Conservation (phyloP, 2,329 filamentous ascomycete genomes). For the Thermothelomyces thermophilus region DNA sequence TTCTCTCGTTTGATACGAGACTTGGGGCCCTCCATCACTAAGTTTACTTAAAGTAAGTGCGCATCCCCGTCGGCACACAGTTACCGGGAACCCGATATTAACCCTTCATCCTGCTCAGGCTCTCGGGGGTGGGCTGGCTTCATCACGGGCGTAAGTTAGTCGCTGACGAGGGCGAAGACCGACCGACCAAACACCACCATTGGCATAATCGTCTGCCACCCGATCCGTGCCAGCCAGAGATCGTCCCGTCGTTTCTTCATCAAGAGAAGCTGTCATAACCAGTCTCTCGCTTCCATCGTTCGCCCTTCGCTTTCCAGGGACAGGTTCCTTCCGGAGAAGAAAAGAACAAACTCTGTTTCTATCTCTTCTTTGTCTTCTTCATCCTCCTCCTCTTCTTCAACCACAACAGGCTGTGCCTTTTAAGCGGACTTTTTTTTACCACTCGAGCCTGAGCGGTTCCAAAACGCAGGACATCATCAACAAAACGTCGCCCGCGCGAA, state of each 20-base stretch:
- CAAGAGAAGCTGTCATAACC: neutral
- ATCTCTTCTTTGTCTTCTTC: no score
- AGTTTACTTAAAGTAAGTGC: slow-evolving; percentile 16
- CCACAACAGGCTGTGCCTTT: slow-evolving; percentile 14
- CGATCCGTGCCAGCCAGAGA: slow-evolving; percentile 19
- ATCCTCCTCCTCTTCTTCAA: no score
- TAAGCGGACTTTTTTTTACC: no score
- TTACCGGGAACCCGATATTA: neutral
- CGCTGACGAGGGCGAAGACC: slow-evolving; percentile 11
- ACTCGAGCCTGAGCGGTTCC: no score
- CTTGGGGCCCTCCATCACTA: neutral
- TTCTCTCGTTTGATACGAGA: slow-evolving; percentile 9
- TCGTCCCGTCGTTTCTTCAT: slow-evolving; percentile 17
- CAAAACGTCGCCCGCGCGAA: slow-evolving; percentile 2
- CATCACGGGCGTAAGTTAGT: neutral
- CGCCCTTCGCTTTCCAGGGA: slow-evolving; percentile 4
- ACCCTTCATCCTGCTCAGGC: slow-evolving; percentile 8
- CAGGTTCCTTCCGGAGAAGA: neutral
- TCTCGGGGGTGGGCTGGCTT: slow-evolving; percentile 1
- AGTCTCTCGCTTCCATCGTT: slow-evolving; percentile 11
- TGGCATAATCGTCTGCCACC: slow-evolving; percentile 8
- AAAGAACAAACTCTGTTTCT: neutral
- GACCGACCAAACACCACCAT: neutral
- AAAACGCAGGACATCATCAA: no score
- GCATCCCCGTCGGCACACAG: neutral